Percentiles rank a stretch among this genome's conserved stretches.
These are phyloP conservation scores for Tieghemiomyces parasiticus DNA, from an alignment of 192 early-diverging fungal species.

Conservation along the genomic window DNA sequence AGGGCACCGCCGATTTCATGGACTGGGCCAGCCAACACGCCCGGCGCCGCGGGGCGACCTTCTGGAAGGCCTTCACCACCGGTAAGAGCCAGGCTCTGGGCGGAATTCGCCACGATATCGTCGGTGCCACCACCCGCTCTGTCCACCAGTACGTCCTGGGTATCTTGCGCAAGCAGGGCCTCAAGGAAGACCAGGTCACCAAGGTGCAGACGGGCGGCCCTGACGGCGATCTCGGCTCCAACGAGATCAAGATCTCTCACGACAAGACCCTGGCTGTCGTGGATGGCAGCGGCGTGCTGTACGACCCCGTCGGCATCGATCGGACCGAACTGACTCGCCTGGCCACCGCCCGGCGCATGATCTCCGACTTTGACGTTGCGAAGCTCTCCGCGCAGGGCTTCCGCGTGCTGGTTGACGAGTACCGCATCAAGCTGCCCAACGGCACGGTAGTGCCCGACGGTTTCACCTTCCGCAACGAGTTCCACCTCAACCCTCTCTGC, in stretches of 20 bases:
- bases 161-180: conserved; percentile 68
- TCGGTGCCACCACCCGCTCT: conserved; percentile 98
- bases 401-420: conserved; percentile 89
- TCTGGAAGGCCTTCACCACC: conserved; percentile 99
- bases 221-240: conserved; percentile 95
- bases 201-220: conserved; percentile 98
- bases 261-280: conserved; percentile 93
- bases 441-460: conserved; percentile 79
- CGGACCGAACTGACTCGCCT: conserved; percentile 74
- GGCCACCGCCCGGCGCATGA: conserved; percentile 74
- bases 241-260: conserved; percentile 97
- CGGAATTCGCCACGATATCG: conserved; percentile 94
- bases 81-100: conserved; percentile 92
- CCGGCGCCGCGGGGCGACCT: conserved; percentile 71
- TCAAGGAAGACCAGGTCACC: conserved; percentile 71
- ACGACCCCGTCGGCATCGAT: conserved; percentile 83
- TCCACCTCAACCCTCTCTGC: conserved; percentile 77
- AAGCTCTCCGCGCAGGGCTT: conserved; percentile 79
- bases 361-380: conserved; percentile 70
- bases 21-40: conserved; percentile 98
- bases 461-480: conserved; percentile 90
- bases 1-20: conserved; percentile 97
- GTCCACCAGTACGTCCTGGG: conserved; percentile 99
- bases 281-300: conserved; percentile 94
- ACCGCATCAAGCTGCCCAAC: conserved; percentile 74